A percentile compares a stretch with the other conserved stretches of the same genome.
phyloP scores from a whole-genome alignment of 2,329 filamentous ascomycete genomes.

The Phyllosticta citriasiana region DNA sequence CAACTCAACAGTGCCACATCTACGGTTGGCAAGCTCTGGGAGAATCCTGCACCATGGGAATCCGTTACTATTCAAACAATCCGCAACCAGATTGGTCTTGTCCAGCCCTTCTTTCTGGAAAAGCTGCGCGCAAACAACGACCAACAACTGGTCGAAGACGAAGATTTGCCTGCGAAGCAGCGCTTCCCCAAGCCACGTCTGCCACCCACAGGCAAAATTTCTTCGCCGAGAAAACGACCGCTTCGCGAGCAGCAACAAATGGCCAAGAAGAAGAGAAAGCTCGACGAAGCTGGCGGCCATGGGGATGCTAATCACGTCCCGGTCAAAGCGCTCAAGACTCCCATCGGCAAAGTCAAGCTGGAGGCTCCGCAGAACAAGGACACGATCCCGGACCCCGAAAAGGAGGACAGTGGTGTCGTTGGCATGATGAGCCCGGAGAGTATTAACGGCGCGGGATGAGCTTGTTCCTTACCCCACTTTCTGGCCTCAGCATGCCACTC shows the following conservation, averaged over 20 bases:
- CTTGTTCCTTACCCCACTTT: not conserved
- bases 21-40: conserved; percentile 52
- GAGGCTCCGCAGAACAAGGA: conserved; percentile 44
- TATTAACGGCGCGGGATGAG: conserved; percentile 32
- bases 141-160: conserved; percentile 80
- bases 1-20: conserved; percentile 44
- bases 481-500: not conserved
- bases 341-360: conserved; percentile 42
- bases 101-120: conserved; percentile 82
- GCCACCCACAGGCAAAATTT: conserved; percentile 75
- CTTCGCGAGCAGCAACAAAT: conserved; percentile 73
- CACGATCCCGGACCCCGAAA: conserved; percentile 52
- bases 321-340: conserved; percentile 40
- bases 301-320: conserved; percentile 13
- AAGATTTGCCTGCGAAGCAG: conserved; percentile 90
- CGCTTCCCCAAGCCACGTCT: conserved; percentile 52
- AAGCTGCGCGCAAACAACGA: conserved; percentile 79
- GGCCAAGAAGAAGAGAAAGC: conserved; percentile 79
- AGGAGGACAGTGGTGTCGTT: conserved; percentile 54
- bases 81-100: conserved; percentile 70
- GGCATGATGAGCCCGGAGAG: conserved; percentile 83
- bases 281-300: conserved; percentile 28
- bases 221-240: conserved; percentile 71
- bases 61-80: conserved; percentile 72
- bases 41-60: conserved; percentile 58